Base-by-base conservation (phyloP, 192 early-diverging fungal species). In the Coemansia sp. region DNA sequence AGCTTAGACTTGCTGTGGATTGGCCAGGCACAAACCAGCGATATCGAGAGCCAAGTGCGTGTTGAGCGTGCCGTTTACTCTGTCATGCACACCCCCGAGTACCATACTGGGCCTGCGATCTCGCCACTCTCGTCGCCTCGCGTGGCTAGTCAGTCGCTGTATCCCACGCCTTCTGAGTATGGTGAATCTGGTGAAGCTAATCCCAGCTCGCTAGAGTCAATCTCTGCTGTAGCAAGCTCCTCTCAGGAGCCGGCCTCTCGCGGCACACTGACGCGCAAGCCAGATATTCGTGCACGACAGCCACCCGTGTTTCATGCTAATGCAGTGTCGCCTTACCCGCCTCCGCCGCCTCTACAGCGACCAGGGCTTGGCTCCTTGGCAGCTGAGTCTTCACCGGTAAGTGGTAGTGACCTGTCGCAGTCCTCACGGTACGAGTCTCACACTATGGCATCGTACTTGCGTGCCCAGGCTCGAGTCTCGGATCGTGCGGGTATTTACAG, bases 251-350 rank as follows among this genome's bases (percentile, higher is more conserved):
- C 5, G 9, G 48, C 48, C 23, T 10, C 48, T 51, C 48, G 23
- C 3, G 24, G 18, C 18, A 21, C 48, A 13, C 48, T 14, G 13
- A 28, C 24, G 9, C 24, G 55, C 28, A 28, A 50, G 42, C 37
- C 56, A 7, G 23, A 31, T 34, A n/a, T 57, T 23, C 24, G 51
- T 5, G 3, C 56, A 8, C 58, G 59, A 11, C 46, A 46, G 16
- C 2, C 45, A 13, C 28, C 66, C 33, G 39, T 61, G 46, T 61
- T 68, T n/a, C 66, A 68, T 33, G 46, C 60, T 3, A 58, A 51
- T 37, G 34, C 60, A 50, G 33, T 61, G 5, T 60, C 66, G 66
- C 66, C 66, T 13, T 68, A 68, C 37, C 66, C 66, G 42, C 66
- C 66, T 13, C 58, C 66, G 21, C 66, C 66, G 31, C 57, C 59